Evolutionary conservation across 768 basidiomycete genomes (phyloP).

Genomic region (Tremella mesenterica): DNA sequence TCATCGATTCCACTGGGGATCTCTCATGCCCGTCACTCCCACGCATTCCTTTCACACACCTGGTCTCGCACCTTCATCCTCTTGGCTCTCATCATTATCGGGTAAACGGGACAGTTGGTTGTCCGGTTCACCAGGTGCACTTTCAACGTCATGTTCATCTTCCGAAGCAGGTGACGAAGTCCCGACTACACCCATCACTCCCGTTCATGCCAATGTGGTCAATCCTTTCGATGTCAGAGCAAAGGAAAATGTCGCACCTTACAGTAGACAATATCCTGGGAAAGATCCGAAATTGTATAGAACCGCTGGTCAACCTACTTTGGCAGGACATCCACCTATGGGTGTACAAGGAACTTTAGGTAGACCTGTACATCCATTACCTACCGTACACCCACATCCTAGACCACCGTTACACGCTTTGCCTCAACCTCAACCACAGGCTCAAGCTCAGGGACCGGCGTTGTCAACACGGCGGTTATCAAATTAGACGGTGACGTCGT

Average conservation of each 20-base stretch:
- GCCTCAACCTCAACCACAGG: too few species aligned
- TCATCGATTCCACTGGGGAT: constrained; percentile 37
- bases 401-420: too few species aligned
- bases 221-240: constrained; percentile 22
- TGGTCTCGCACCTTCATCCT: constrained; percentile 36
- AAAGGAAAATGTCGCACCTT: constrained; percentile 42
- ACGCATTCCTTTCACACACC: constrained; percentile 28
- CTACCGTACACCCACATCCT: too few species aligned
- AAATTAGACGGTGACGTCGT: too few species aligned
- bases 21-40: constrained; percentile 35
- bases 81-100: constrained; percentile 25
- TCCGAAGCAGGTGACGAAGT: constrained; percentile 39
- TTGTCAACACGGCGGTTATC: too few species aligned
- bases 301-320: constrained; percentile 7
- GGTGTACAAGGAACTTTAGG: too few species aligned
- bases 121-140: constrained; percentile 28
- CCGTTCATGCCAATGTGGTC: constrained; percentile 23
- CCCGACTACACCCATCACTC: constrained; percentile 42
- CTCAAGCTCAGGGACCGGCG: too few species aligned
- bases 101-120: constrained; percentile 33
- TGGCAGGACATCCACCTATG: background rate
- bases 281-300: too few species aligned
- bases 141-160: constrained; percentile 37
- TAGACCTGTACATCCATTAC: too few species aligned
- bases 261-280: too few species aligned